A percentile compares a stretch with the other conserved stretches of the same genome.
phyloP scores from a whole-genome alignment of 2,329 filamentous ascomycete species.

The Mycosphaerella sp. region DNA sequence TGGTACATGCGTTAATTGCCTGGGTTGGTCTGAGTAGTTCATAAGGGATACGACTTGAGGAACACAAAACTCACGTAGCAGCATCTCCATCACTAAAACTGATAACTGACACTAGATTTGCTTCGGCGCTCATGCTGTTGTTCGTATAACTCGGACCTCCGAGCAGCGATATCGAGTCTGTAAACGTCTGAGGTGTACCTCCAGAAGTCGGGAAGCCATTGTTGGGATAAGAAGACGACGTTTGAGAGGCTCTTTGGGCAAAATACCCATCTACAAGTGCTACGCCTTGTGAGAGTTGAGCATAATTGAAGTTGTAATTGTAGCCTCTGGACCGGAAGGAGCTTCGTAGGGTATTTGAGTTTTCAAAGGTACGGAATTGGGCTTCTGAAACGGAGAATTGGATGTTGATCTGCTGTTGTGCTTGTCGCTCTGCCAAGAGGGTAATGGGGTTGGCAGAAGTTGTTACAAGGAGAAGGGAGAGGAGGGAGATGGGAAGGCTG shows the following conservation, averaged over 20 bases:
- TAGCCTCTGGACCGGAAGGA: conserved; percentile 9
- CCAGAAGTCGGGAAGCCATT: conserved; percentile 10
- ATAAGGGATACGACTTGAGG: not conserved
- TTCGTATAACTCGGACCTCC: conserved; percentile 15
- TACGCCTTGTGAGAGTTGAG: conserved; percentile 10
- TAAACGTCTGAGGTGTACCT: conserved; percentile 5
- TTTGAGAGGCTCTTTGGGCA: conserved; percentile 6
- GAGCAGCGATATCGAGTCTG: conserved; percentile 7
- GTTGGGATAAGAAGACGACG: conserved; percentile 1
- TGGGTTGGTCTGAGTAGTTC: not conserved
- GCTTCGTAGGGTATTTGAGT: conserved; percentile 6
- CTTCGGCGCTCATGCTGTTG: conserved; percentile 6
- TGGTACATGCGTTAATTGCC: not conserved
- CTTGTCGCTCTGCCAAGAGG: conserved; percentile 3
- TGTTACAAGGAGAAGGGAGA: conserved; percentile 1
- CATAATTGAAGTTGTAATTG: conserved; percentile 13
- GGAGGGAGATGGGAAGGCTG: not conserved
- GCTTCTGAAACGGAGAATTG: conserved; percentile 9
- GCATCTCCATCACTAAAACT: conserved; percentile 13
- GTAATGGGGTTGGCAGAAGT: conserved; percentile 1
- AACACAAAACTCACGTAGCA: conserved; percentile 3
- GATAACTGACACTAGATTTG: conserved; percentile 7
- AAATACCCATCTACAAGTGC: conserved; percentile 9
- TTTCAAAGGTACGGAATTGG: conserved; percentile 11
- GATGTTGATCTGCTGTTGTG: conserved; percentile 9